Evolutionary conservation across 768 basidiomycete genomes (phyloP), one percentile per base, ranked within the genome.

Genomic region (Phlegmacium glaucopus): DNA sequence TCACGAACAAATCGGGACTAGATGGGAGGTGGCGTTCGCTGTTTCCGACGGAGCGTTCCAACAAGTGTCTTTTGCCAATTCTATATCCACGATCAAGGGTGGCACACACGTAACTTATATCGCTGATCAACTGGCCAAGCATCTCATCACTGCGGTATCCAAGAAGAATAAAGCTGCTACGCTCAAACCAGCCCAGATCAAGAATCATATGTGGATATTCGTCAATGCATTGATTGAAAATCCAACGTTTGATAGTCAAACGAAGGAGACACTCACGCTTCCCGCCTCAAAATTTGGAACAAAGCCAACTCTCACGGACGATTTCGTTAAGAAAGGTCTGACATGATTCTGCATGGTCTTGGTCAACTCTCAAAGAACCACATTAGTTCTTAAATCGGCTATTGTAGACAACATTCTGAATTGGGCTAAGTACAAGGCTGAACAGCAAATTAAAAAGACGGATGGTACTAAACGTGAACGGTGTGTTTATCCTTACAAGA

Each of bases 131-230:
- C 78, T 99, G 43, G 83, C 93, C 16, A 94, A 94, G 67, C 82
- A 78, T 52, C 71, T 98, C 28, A 77, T 94, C 51, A 71, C 85
- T 11, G 78, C 79, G 6, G 93, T 98, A 54, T 72, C 83, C 62
- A 97, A 97, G 83, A 98, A 95, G 82, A 96, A 99, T 74, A 97
- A 96, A 71, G 92, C 77, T 3, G 92, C 94, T n/a, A 79, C 87
- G 1, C 87, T 98, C 59, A 98, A 97, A 65, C 78, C 90, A 12
- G 80, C 84, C 44, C 93, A 96, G 69, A 85, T 98, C 71, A 95
- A 92, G 75, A 94, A 87, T 59, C 94, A 99, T 62, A 93, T 99
- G 84, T 94, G 91, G 92, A 78, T 99, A 45, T 99, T 98, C 60
- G 85, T 99, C 61, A 98, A 97, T 59, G 83, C 91, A 11, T 74